Base-by-base conservation (phyloP, 305 asterid genomes). In the Fraxinus greggii region DNA sequence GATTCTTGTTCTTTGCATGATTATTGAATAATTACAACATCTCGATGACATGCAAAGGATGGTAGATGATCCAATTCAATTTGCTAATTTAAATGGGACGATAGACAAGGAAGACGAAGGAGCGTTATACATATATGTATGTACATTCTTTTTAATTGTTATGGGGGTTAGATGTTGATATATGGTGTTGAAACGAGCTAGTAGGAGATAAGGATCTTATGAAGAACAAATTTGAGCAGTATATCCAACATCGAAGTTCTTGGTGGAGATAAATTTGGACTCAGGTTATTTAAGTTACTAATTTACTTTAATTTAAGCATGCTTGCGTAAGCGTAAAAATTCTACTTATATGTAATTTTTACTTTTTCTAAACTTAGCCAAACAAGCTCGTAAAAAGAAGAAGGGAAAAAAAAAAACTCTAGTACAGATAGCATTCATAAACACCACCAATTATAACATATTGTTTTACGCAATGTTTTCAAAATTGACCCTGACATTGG, bases 31-130 rank as follows among this genome's bases (percentile, higher is more conserved):
- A n/a, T n/a, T n/a, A n/a, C n/a, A n/a, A n/a, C n/a, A n/a, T n/a
- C n/a, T n/a, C n/a, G n/a, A 89, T 24, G 92, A 87, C 28, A 75
- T 90, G 86, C 87, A 87, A 83, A 82, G 72, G 63, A 86, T 90
- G 89, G 86, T 87, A 26, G 80, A 86, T 12, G 89, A 84, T 87
- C 89, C 93, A 13, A 75, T 84, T 81, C 89, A 87, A 69, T 88
- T 92, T 72, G 89, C 89, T 24, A 84, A 63, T 73, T 75, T 87
- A 80, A 88, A 86, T 74, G 82, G 72, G 35, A 85, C 80, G 67
- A 42, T 75, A 29, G 87, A 88, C 26, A 92, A 89, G 81, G 92
- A 89, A 78, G 92, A 90, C 5, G 95, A 92, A 83, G 96, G 17
- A 9, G n/a, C n/a, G 2, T 63, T 23, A 23, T 56, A 19, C 9